Conservation (phyloP, 495 filamentous ascomycete genomes). For the Beverwykella pulmonaria region DNA sequence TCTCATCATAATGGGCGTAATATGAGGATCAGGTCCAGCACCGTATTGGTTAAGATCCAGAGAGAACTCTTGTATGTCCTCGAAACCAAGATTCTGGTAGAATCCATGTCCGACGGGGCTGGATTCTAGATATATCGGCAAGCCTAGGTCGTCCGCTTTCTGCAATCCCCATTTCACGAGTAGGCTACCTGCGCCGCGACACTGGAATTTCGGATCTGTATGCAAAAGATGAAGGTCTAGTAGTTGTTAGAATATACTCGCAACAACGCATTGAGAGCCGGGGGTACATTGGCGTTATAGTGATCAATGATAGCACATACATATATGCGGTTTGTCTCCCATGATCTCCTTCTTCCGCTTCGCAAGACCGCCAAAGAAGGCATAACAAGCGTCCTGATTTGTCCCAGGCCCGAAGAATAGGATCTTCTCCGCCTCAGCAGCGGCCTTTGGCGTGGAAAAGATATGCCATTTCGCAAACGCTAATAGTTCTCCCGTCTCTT, state of each 20-base stretch:
- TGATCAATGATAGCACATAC: no score
- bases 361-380: slow-evolving; percentile 20
- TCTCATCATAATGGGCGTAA: slow-evolving; percentile 10
- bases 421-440: neutral
- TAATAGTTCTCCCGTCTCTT: slow-evolving; percentile 17
- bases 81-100: slow-evolving; percentile 24
- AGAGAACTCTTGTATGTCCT: slow-evolving; percentile 5
- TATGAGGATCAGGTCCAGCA: neutral
- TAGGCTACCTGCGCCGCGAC: slow-evolving; percentile 13
- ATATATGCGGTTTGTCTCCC: slow-evolving; percentile 17
- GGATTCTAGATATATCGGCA: slow-evolving; percentile 21
- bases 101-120: slow-evolving; percentile 5
- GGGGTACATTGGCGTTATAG: neutral
- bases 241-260: neutral
- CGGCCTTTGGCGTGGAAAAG: neutral
- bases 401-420: slow-evolving; percentile 6
- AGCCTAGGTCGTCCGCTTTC: slow-evolving; percentile 10
- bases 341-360: slow-evolving; percentile 21
- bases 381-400: slow-evolving; percentile 9
- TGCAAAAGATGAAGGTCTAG: slow-evolving; percentile 19
- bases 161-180: slow-evolving; percentile 18
- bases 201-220: slow-evolving; percentile 19
- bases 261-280: neutral
- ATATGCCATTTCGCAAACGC: slow-evolving; percentile 27
- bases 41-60: slow-evolving; percentile 14